Base-by-base conservation (phyloP, 495 filamentous ascomycete genomes). In the Hypoxylon rickii region DNA sequence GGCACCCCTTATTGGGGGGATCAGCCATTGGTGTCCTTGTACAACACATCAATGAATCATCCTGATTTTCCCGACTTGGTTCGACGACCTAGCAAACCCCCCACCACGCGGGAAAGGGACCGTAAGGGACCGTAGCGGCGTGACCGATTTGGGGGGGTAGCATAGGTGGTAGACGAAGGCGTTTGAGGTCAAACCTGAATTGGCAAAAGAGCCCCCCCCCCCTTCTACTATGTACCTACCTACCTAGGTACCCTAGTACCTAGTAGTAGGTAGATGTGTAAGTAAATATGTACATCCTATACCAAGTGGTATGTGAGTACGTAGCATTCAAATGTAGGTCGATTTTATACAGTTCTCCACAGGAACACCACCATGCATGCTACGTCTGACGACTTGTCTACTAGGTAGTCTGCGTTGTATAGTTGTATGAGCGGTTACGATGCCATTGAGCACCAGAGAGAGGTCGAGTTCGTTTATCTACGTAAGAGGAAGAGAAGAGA, bases 31-130 rank as follows among this genome's bases (percentile, higher is more conserved):
- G 32, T 26, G 54, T 56, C 43, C 31, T 54, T 63, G 59, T 63
- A 63, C 59, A 63, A 63, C 59, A 54, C 59, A 63, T 63, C 59
- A 46, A 57, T 63, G 59, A 57, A 58, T 57, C 53, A 63, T 53
- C 59, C 53, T 63, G 59, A 53, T 54, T 58, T 58, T 63, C 59
- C 59, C 59, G 59, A 63, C 59, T 49, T 58, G 59, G 51, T 49
- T 57, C 39, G 32, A 63, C 56, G 18, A 39, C 43, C 47, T 40
- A 50, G 48, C 19, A 42, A 24, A 24, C 44, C 52, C 48, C 43
- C 59, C 47, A 54, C 52, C 43, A 40, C 20, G 49, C 59, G 59
- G 59, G 50, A 58, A 57, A 20, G 53, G 59, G 59, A 53, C 52
- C 47, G 45, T 31, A 57, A 20, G 53, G 59, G 59, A 53, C 52